phyloP scores from a whole-genome alignment of 768 basidiomycete species.

The Suillus lakei region DNA sequence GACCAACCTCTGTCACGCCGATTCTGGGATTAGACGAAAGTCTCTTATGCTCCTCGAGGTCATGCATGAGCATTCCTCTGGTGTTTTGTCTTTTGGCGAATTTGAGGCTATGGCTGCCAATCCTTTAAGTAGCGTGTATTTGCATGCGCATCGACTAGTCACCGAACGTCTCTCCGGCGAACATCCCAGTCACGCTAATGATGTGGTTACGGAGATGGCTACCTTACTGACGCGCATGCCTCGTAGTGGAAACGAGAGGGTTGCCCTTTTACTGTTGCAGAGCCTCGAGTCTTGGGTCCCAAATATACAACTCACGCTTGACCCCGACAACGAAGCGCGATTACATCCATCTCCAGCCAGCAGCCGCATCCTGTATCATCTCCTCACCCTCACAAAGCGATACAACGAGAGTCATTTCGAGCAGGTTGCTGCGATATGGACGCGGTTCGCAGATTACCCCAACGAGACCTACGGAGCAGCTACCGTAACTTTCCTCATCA shows the following conservation, averaged over 20 bases:
- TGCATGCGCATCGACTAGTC: conserved; percentile 78
- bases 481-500: conserved; percentile 80
- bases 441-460: conserved; percentile 72
- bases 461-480: conserved; percentile 78
- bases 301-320: conserved; percentile 62
- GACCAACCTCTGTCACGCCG: conserved; percentile 82
- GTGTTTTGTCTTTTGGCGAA: conserved; percentile 68
- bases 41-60: conserved; percentile 81
- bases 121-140: conserved; percentile 73
- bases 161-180: conserved; percentile 81
- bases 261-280: conserved; percentile 69
- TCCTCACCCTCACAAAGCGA: conserved; percentile 81
- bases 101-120: conserved; percentile 79
- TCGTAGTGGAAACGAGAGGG: conserved; percentile 49
- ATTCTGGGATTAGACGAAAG: conserved; percentile 63
- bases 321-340: conserved; percentile 53
- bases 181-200: conserved; percentile 65
- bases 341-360: conserved; percentile 48
- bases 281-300: conserved; percentile 86
- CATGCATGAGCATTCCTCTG: conserved; percentile 70
- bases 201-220: conserved; percentile 72
- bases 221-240: conserved; percentile 72
- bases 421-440: conserved; percentile 82
- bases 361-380: conserved; percentile 71
- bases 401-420: conserved; percentile 77